Evolutionary conservation across 2,329 filamentous ascomycete species (phyloP), one percentile per base, ranked within the genome.

Genomic region (Pseudocercospora pini-densiflorae): DNA sequence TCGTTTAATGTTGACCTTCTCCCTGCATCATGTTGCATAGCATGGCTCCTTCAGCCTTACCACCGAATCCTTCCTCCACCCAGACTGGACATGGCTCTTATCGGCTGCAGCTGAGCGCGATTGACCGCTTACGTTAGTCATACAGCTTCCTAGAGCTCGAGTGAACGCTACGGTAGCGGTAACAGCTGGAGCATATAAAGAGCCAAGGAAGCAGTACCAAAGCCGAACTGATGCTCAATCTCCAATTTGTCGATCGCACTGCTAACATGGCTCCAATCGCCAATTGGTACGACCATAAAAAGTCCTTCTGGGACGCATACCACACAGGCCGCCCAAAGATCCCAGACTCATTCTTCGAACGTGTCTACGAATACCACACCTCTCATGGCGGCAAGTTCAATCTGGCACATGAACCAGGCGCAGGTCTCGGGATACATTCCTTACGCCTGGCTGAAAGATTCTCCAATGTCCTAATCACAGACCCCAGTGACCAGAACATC

Each of bases 291-390:
- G 64, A 72, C 63, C 49, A 71, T 19, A 45, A 63, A 3, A 29
- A 64, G 19, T 40, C 59, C 16, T 76, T 76, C 57, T 76, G 72
- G 73, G 62, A 69, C 33, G 72, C 69, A 58, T 75, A 76, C 33
- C 62, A 72, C 33, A 72, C 69, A 54, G 72, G 73, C 16, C 63
- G 75, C 6, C 72, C 71, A 21, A 14, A 54, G 2, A 33, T 64
- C 1, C 73, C 73, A 5, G 51, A 70, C 5, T 47, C 49, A 5
- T 66, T 77, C 47, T 74, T 73, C 57, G 59, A 70, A 16, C 66
- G 70, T 3, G 67, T 76, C 24, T 75, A 70, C 65, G 36, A 45
- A 40, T 76, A 76, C 53, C 74, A 76, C 47, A 45, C 51, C 16
- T 45, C 16, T 1, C 68, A 75, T 19, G 59, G 64, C 24, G 70